Evolutionary conservation across 148 eudicot species (phyloP).

Genomic region (Cornus florida): DNA sequence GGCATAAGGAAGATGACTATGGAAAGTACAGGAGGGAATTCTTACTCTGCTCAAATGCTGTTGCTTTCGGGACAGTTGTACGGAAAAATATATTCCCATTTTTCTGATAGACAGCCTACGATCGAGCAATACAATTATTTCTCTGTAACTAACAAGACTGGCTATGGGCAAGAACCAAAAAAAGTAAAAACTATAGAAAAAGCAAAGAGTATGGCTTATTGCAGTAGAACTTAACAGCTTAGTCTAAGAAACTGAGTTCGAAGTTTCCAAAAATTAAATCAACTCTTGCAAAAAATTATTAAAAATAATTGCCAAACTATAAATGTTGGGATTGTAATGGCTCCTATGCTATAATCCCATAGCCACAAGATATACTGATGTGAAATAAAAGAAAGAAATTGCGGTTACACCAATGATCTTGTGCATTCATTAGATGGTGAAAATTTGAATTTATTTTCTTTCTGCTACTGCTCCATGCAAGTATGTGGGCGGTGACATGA

Average conservation of each 20-base stretch:
- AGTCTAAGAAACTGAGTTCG: background rate
- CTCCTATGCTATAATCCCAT: background rate
- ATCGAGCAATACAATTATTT: background rate
- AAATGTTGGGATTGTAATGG: too few relatives aligned
- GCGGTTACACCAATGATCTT: background rate
- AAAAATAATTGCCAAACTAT: too few relatives aligned
- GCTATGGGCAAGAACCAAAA: background rate
- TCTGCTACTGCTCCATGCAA: background rate
- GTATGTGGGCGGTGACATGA: background rate
- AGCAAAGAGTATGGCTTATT: background rate
- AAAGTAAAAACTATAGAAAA: background rate
- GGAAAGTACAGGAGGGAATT: background rate
- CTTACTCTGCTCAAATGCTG: slow-evolving; percentile 64
- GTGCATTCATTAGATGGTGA: background rate
- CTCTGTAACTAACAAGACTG: background rate
- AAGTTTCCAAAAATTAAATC: background rate
- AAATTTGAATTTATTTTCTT: too few relatives aligned
- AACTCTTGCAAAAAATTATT: background rate
- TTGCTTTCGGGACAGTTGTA: slow-evolving; percentile 57
- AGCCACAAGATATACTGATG: background rate
- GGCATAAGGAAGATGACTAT: background rate
- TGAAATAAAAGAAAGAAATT: background rate
- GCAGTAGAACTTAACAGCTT: background rate
- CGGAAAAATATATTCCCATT: slow-evolving; percentile 66
- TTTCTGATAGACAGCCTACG: slow-evolving; percentile 70